Base-by-base conservation (phyloP, 139 green algal species). In the Picochlorum costavermella region DNA sequence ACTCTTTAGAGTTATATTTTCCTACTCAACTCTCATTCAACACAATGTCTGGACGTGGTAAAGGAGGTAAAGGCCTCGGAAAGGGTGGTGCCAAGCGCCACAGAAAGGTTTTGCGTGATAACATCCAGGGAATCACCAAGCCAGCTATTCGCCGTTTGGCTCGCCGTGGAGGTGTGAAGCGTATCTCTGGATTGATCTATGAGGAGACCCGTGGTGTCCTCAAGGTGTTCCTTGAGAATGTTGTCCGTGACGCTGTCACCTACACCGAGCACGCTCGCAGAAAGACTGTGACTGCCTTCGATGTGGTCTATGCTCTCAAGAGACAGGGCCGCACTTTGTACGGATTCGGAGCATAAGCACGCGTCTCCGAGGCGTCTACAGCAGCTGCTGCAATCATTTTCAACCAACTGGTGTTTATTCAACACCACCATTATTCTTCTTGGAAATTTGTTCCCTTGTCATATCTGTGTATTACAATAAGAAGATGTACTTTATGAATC, bases 191-290 rank as follows among this genome's bases (percentile, higher is more conserved):
- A 71, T 79, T 92, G 29, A 92, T 94, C 73, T 91, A 92, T 66
- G 85, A 94, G 83, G 86, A 94, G 80, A 90, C 85, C 56, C 83
- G 86, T 70, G 82, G 83, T 40, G 86, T 94, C 30, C 83, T 95
- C 61, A 92, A 95, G 83, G 84, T 91, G 53, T 95, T 95, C 82
- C 82, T 95, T 49, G 87, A 95, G 81, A 92, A 91, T 74, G 87
- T 95, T 31, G 88, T 92, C 72, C 81, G 90, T 63, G 90, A 97
- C 70, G 88, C 90, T n/a, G 91, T 97, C 29, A 97, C 91, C 73
- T 97, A 97, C 86, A 96, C 90, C 48, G 90, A 97, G 88, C 90
- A 96, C 86, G 91, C 90, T 56, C 80, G 88, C 65, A 81, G 91
- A 61, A 97, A 96, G 89, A 97, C 91, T 20, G 90, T 97, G 90